These are phyloP conservation scores for Penicillium cataractarum DNA, from an alignment of 495 filamentous ascomycete genomes.

Conservation along the genomic window DNA sequence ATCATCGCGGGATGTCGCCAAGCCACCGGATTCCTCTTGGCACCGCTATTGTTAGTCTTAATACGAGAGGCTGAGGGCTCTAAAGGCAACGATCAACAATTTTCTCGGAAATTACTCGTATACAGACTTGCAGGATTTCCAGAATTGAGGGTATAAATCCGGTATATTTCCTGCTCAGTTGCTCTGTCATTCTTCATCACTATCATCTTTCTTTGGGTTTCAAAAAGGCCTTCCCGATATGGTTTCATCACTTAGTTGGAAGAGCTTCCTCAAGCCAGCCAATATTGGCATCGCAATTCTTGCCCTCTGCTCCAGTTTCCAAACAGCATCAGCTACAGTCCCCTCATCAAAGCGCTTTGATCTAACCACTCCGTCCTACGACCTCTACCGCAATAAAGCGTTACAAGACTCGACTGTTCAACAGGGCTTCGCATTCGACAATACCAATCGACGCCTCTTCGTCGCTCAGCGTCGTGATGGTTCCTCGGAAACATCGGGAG, in stretches of 20 bases:
- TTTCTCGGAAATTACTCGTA: not conserved
- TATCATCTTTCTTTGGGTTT: not conserved
- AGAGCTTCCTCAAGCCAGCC: not conserved
- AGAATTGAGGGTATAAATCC: not conserved
- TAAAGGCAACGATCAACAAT: slow-evolving; percentile 4
- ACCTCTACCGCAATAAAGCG: slow-evolving; percentile 20
- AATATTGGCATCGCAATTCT: slow-evolving; percentile 1
- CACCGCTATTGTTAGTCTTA: slow-evolving; percentile 7
- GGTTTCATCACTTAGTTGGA: not conserved
- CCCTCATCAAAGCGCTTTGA: slow-evolving; percentile 22
- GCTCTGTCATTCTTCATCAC: not conserved
- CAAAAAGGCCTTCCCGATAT: not conserved
- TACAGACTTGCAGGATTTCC: not conserved
- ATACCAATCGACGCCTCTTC: slow-evolving; percentile 26
- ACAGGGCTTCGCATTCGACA: slow-evolving; percentile 29
- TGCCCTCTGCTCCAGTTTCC: slow-evolving; percentile 1
- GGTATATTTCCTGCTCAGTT: not conserved
- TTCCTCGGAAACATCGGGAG: slow-evolving; percentile 13
- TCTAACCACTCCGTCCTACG: slow-evolving; percentile 20
- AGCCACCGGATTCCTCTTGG: not conserved
- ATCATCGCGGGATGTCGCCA: not conserved
- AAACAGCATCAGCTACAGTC: slow-evolving; percentile 4
- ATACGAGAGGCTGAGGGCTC: slow-evolving; percentile 8
- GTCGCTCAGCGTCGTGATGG: slow-evolving; percentile 20
- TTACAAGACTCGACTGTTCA: slow-evolving; percentile 23